phyloP scores from a whole-genome alignment of 148 eudicot genomes.

The Rhododendron ovatum region DNA sequence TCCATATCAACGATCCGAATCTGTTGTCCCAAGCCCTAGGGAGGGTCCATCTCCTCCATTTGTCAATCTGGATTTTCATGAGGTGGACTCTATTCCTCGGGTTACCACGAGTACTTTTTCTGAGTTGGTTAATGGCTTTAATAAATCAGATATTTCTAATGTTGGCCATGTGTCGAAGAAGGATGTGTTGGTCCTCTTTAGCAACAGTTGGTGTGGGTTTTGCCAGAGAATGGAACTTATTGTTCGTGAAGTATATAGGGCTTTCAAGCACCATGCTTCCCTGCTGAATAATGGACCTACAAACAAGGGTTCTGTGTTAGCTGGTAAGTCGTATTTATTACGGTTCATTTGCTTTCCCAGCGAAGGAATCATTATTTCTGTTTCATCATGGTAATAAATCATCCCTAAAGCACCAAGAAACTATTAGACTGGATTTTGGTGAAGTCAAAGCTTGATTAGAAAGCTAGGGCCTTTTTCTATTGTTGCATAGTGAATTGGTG shows the following conservation, averaged over 20 bases:
- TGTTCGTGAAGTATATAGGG: conserved; percentile 76
- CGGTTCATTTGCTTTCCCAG: neutral
- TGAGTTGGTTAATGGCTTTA: conserved; percentile 65
- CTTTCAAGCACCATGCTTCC: conserved; percentile 49
- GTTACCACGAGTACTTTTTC: conserved; percentile 51
- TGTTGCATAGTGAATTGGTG: neutral
- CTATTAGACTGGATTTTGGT: neutral
- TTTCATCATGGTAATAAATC: neutral
- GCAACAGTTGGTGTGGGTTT: conserved; percentile 86
- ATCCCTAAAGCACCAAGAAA: neutral
- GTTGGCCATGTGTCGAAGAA: conserved; percentile 40
- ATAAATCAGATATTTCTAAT: conserved; percentile 32
- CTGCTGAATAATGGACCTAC: conserved; percentile 31
- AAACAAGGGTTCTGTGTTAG: conserved; percentile 27
- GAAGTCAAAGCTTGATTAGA: neutral
- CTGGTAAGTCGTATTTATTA: conserved; percentile 31
- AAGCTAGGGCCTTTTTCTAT: neutral
- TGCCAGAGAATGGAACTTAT: conserved; percentile 89
- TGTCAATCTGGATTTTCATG: conserved; percentile 82
- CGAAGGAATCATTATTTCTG: neutral
- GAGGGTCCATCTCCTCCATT: conserved; percentile 67
- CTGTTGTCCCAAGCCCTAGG: conserved; percentile 28
- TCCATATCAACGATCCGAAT: conserved; percentile 60
- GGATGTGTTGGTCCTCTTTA: conserved; percentile 78
- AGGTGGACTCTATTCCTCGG: conserved; percentile 60